Evolutionary conservation across 2,329 filamentous ascomycete species (phyloP).

Genomic region (Fusarium buharicum): DNA sequence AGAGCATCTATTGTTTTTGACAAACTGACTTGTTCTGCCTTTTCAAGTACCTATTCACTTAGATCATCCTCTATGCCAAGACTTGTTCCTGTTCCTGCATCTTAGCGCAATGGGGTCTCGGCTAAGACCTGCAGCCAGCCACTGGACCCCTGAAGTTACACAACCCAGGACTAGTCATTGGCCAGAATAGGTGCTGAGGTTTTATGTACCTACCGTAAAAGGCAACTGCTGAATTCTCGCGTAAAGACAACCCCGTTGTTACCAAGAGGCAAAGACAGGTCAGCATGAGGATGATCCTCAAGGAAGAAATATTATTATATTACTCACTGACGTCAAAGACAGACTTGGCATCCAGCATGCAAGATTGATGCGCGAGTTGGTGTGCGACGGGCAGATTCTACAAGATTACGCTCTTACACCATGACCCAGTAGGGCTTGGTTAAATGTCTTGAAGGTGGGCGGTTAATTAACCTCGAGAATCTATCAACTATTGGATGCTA

Average conservation of each 20-base stretch:
- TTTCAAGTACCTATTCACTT: neutral
- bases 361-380: slow-evolving; percentile 5
- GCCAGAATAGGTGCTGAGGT: slow-evolving; percentile 14
- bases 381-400: neutral
- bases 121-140: slow-evolving; percentile 27
- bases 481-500: slow-evolving; percentile 7
- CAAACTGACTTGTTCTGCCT: neutral
- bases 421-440: slow-evolving; percentile 13
- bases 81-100: slow-evolving; percentile 42
- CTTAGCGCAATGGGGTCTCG: slow-evolving; percentile 38
- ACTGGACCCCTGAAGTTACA: slow-evolving; percentile 21
- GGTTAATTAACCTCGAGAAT: slow-evolving; percentile 24
- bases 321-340: slow-evolving; percentile 18
- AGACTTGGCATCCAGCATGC: neutral
- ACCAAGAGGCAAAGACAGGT: neutral
- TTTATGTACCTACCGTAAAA: slow-evolving; percentile 29
- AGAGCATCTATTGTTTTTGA: neutral
- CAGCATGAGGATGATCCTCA: neutral
- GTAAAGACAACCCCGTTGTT: neutral
- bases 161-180: too few relatives aligned
- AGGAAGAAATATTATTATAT: neutral
- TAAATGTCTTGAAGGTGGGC: slow-evolving; percentile 15
- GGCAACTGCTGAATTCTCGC: slow-evolving; percentile 10
- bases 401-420: slow-evolving; percentile 29
- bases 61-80: slow-evolving; percentile 2